A percentile compares a stretch with the other conserved stretches of the same genome.
phyloP scores from a whole-genome alignment of 2,329 filamentous ascomycete species.

The Claviceps humidiphila region DNA sequence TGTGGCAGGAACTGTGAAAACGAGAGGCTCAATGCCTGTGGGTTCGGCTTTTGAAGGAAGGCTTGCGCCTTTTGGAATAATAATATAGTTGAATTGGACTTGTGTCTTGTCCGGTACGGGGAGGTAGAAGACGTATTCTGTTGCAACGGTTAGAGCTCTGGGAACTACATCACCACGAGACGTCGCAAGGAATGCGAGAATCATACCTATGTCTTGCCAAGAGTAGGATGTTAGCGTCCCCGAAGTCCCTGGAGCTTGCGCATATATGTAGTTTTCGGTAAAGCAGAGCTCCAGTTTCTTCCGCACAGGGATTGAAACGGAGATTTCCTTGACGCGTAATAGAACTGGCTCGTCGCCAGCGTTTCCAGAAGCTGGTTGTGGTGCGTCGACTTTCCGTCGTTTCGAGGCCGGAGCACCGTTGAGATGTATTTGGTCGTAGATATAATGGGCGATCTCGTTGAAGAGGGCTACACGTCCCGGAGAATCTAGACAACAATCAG shows the following conservation, averaged over 20 bases:
- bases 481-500: slow-evolving; percentile 27
- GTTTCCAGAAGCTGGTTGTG: slow-evolving; percentile 14
- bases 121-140: slow-evolving; percentile 50
- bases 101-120: slow-evolving; percentile 53
- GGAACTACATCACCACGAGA: no score
- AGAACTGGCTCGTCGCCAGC: slow-evolving; percentile 38
- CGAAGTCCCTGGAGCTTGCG: slow-evolving; percentile 37
- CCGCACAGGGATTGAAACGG: slow-evolving; percentile 51
- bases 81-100: slow-evolving; percentile 51
- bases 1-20: slow-evolving; percentile 48
- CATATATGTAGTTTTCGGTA: slow-evolving; percentile 45
- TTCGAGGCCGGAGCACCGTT: slow-evolving; percentile 36
- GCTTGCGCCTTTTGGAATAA: slow-evolving; percentile 44
- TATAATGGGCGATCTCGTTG: slow-evolving; percentile 40
- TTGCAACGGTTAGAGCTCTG: slow-evolving; percentile 5
- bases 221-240: slow-evolving; percentile 41
- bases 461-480: slow-evolving; percentile 38
- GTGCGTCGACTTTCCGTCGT: slow-evolving; percentile 37
- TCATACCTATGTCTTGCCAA: slow-evolving; percentile 48
- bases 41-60: slow-evolving; percentile 34
- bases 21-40: slow-evolving; percentile 40
- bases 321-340: slow-evolving; percentile 52
- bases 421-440: slow-evolving; percentile 30
- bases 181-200: not conserved
- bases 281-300: slow-evolving; percentile 57